phyloP scores from a whole-genome alignment of 2,329 filamentous ascomycete genomes.

The Botrytis hyacinthi region DNA sequence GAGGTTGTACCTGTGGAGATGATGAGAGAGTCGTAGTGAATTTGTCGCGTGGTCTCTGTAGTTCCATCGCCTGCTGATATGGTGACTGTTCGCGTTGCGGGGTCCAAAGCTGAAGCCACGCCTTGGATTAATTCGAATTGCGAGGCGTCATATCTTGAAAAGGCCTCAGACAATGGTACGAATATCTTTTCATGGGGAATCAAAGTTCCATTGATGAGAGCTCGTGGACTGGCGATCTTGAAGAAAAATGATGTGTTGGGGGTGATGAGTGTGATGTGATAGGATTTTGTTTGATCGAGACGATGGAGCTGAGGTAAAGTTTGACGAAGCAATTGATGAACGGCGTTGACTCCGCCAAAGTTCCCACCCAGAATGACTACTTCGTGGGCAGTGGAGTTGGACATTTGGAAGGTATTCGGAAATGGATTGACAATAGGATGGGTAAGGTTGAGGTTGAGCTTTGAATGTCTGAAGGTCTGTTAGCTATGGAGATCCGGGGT shows the following conservation, averaged over 20 bases:
- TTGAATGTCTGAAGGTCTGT: background rate
- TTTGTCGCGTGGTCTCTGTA: constrained; percentile 29
- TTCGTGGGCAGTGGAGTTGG: constrained; percentile 5
- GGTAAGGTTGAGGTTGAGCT: background rate
- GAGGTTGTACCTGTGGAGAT: constrained; percentile 51
- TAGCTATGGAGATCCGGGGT: background rate
- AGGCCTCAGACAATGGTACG: constrained; percentile 41
- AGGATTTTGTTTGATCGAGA: constrained; percentile 32
- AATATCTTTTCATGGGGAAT: constrained; percentile 48
- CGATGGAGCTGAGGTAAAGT: constrained; percentile 44
- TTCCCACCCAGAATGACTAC: constrained; percentile 53
- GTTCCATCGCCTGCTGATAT: constrained; percentile 28
- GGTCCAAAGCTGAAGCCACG: constrained; percentile 41
- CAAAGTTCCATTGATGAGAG: constrained; percentile 46
- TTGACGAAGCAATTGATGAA: constrained; percentile 53
- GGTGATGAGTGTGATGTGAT: constrained; percentile 47
- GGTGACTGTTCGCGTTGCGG: constrained; percentile 38
- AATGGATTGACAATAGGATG: background rate
- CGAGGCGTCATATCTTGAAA: constrained; percentile 42
- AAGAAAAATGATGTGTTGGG: constrained; percentile 44
- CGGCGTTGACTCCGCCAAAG: constrained; percentile 49
- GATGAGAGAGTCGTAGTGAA: constrained; percentile 45
- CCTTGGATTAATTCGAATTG: constrained; percentile 47
- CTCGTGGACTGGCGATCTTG: constrained; percentile 47
- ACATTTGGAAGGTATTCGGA: constrained; percentile 7